These are phyloP conservation scores for Postia placenta DNA, from an alignment of 768 basidiomycete genomes.

Conservation along the genomic window DNA sequence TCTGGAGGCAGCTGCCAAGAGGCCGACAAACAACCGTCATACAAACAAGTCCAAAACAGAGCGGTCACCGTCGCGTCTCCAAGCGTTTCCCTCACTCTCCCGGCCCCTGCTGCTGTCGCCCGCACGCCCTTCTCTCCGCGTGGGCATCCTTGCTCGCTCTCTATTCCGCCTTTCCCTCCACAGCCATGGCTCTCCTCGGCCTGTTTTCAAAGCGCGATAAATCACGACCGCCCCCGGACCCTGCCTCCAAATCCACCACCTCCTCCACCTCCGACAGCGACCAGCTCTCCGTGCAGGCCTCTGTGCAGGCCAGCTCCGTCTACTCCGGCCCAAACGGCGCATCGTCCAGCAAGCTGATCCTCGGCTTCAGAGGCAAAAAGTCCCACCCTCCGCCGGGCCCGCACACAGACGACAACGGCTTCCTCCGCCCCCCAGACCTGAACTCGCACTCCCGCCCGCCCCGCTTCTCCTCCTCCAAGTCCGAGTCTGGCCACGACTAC, in stretches of 20 bases:
- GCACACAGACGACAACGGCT: slow-evolving; percentile 28
- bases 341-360: slow-evolving; percentile 38
- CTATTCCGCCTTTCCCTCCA: background rate
- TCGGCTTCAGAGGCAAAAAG: slow-evolving; percentile 38
- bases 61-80: background rate
- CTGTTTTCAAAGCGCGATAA: slow-evolving; percentile 25
- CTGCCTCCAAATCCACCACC: background rate
- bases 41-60: background rate
- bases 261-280: slow-evolving; percentile 3
- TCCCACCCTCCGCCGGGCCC: slow-evolving; percentile 16
- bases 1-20: background rate
- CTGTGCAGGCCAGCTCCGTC: slow-evolving; percentile 9
- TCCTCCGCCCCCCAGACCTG: slow-evolving; percentile 21
- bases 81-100: background rate
- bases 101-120: no score
- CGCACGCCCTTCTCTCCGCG: no score
- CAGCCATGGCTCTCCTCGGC: slow-evolving; percentile 22
- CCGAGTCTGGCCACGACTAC: slow-evolving; percentile 38
- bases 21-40: background rate
- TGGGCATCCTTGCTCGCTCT: slow-evolving; percentile 4
- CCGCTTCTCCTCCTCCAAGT: slow-evolving; percentile 31
- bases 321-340: slow-evolving; percentile 15
- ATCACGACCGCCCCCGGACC: slow-evolving; percentile 7
- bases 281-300: slow-evolving; percentile 11
- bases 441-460: slow-evolving; percentile 2